Base-by-base conservation (phyloP, 805 yeast species). In the Starmerella roubikii region DNA sequence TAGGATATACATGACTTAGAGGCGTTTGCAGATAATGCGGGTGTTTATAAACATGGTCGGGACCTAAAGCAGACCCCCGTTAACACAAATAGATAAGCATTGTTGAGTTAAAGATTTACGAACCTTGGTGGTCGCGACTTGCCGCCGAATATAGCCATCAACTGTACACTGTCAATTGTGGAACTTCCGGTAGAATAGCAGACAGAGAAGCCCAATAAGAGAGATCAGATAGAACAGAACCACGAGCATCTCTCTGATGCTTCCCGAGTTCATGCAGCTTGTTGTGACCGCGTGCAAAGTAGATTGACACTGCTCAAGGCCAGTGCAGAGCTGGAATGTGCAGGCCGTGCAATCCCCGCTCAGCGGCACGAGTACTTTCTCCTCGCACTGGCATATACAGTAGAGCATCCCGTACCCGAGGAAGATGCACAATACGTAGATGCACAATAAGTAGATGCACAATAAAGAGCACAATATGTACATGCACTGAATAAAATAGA, bases 331-430 rank as follows among this genome's bases (percentile, higher is more conserved):
- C 20, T 36, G 35, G 2, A 27, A 37, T 3, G 47, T 43, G 32
- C 47, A 43, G 20, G 33, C 21, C 18, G 39, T 21, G 24, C 47
- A 43, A 23, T 35, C 26, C 19, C 20, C 26, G 5, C 17, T 26
- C n/a, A 43, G 35, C 19, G 37, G 35, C n/a, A 43, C 37, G 20
- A 37, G 17, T 17, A 43, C 33, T 17, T 16, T 13, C 15, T 23
- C 18, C 19, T 33, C 42, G 23, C 47, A 43, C 19, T 45, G 40
- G 37, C 47, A 43, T 20, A 18, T 20, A 34, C 49, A 40, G 34
- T 37, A 44, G n/a, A 32, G 19, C 32, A 42, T 26, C 13, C 30
- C 9, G n/a, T 9, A 9, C 12, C 12, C 26, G 12, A 23, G 26
- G 26, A 12, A 23, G n/a, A n/a, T n/a, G n/a, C n/a, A n/a, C n/a